Evolutionary conservation across 2,329 filamentous ascomycete genomes (phyloP).

Genomic region (Calonectria naviculata): DNA sequence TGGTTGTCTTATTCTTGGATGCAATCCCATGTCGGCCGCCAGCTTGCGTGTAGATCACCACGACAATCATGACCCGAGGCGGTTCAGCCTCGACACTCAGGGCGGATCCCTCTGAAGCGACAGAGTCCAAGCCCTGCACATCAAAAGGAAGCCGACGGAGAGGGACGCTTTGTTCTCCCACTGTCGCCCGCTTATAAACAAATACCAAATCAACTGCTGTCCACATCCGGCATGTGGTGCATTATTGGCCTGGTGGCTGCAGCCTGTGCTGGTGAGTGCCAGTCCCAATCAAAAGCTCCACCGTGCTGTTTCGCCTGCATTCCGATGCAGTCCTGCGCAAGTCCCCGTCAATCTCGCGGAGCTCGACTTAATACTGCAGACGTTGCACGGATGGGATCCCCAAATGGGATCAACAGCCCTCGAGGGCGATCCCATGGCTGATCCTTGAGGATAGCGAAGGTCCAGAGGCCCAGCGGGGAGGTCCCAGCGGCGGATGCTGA

Average conservation of each 20-base stretch:
- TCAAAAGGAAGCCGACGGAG: not conserved
- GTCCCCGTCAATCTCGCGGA: constrained; percentile 21
- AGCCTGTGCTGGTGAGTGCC: constrained; percentile 18
- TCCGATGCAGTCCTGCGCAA: constrained; percentile 19
- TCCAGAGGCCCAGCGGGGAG: not conserved
- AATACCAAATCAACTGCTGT: constrained; percentile 5
- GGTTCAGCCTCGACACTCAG: not conserved
- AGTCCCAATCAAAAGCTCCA: constrained; percentile 7
- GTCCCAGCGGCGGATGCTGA: not conserved
- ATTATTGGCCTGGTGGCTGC: constrained; percentile 18
- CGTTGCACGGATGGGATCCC: constrained; percentile 15
- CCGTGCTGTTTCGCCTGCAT: constrained; percentile 14
- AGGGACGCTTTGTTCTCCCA: not conserved
- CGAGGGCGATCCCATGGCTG: constrained; percentile 6
- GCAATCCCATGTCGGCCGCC: not conserved
- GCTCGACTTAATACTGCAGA: not conserved
- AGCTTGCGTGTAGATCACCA: not conserved
- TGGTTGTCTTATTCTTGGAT: constrained; percentile 4
- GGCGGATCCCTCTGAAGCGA: not conserved
- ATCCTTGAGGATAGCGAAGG: not conserved
- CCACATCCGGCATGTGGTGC: not conserved
- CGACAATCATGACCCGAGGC: not conserved
- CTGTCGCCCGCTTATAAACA: constrained; percentile 7
- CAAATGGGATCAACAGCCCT: constrained; percentile 28
- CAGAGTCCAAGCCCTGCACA: not conserved